These are phyloP conservation scores for Phyllosticta citribraziliensis DNA, from an alignment of 2,329 filamentous ascomycete species.

Conservation along the genomic window DNA sequence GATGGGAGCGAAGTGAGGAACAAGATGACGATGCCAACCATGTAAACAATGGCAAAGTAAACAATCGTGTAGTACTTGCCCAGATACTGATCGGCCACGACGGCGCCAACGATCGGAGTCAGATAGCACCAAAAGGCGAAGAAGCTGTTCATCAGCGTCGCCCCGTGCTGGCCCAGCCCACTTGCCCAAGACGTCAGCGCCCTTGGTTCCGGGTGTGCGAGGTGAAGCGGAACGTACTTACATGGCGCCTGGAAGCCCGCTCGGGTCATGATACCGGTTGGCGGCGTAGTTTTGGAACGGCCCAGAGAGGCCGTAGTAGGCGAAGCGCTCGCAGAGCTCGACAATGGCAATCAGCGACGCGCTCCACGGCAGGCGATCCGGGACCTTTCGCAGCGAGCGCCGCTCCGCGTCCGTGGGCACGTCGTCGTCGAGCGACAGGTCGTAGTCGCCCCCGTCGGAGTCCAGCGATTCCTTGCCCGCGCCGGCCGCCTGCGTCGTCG, in stretches of 20 bases:
- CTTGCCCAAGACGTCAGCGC: slow-evolving; percentile 10
- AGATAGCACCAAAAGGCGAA: slow-evolving; percentile 42
- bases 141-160: slow-evolving; percentile 37
- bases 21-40: slow-evolving; percentile 57
- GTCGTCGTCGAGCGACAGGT: slow-evolving; percentile 13
- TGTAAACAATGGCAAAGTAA: slow-evolving; percentile 53
- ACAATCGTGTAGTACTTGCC: slow-evolving; percentile 63
- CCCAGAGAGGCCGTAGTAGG: slow-evolving; percentile 37
- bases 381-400: slow-evolving; percentile 34
- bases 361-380: slow-evolving; percentile 36
- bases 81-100: slow-evolving; percentile 56
- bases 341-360: slow-evolving; percentile 41
- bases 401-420: slow-evolving; percentile 35
- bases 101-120: slow-evolving; percentile 38
- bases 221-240: neutral
- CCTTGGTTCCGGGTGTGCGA: neutral
- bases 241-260: slow-evolving; percentile 32
- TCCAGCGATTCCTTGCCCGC: neutral
- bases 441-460: neutral
- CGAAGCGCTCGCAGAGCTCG: slow-evolving; percentile 41
- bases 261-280: slow-evolving; percentile 29
- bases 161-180: slow-evolving; percentile 32
- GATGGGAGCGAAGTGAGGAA: slow-evolving; percentile 54
- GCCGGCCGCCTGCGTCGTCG: neutral
- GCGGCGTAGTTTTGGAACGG: slow-evolving; percentile 43